Percentiles rank a stretch among this genome's conserved stretches.
phyloP scores from a whole-genome alignment of 257 asterid species.

The Nicotiana undulata region DNA sequence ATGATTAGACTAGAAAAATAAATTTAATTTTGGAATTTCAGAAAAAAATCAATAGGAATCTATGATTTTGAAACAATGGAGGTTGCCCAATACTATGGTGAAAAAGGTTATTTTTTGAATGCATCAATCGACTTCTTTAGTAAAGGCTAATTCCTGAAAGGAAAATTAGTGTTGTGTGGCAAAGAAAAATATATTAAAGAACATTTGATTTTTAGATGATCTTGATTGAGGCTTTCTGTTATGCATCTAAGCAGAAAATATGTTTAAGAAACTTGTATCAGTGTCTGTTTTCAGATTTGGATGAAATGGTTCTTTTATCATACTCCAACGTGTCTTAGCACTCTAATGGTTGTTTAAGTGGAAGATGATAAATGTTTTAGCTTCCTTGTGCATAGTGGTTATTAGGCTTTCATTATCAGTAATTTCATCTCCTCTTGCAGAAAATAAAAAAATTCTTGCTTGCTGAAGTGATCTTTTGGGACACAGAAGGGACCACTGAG shows the following conservation, averaged over 20 bases:
- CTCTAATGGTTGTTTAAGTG: not conserved
- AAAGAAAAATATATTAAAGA: not conserved
- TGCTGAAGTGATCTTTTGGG: conserved; percentile 10
- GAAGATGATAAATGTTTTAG: not conserved
- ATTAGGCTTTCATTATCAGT: not conserved
- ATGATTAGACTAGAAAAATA: too few relatives aligned
- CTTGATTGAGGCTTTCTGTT: not conserved
- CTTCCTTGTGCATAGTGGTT: not conserved
- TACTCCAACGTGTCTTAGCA: too few relatives aligned
- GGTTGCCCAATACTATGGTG: too few relatives aligned
- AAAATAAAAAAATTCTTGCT: conserved; percentile 31
- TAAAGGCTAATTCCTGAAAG: not conserved
- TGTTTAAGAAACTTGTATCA: not conserved
- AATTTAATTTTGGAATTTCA: too few relatives aligned
- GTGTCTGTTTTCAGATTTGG: not conserved
- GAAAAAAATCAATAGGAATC: too few relatives aligned
- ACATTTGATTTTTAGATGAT: not conserved
- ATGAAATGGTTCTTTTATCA: not conserved
- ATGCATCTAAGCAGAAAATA: not conserved
- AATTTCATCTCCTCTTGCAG: conserved; percentile 10
- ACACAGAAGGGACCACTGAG: not conserved
- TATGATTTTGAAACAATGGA: too few relatives aligned
- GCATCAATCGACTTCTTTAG: not conserved
- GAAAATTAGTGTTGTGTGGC: not conserved
- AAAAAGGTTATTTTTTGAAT: not conserved